Evolutionary conservation across 805 yeast species (phyloP).

Genomic region (Candida tammaniensis): DNA sequence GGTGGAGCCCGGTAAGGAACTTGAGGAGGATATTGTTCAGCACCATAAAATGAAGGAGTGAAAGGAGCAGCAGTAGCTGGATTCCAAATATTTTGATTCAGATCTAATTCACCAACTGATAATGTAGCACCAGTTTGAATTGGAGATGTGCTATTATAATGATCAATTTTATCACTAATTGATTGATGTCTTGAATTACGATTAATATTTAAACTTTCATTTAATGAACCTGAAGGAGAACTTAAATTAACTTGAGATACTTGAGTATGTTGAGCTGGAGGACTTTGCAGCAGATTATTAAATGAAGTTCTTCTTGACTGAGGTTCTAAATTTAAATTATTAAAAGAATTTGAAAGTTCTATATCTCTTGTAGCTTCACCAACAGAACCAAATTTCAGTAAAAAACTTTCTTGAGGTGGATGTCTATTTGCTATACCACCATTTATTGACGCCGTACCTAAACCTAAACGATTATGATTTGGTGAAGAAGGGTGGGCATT

Average conservation of each 20-base stretch:
- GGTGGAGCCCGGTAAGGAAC: slow-evolving; percentile 22
- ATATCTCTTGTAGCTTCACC: slow-evolving; percentile 70
- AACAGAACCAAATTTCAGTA: slow-evolving; percentile 61
- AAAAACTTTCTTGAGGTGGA: slow-evolving; percentile 48
- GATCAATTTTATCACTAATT: slow-evolving; percentile 62
- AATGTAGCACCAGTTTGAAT: slow-evolving; percentile 42
- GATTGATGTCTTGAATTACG: slow-evolving; percentile 47
- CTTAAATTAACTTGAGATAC: slow-evolving; percentile 11
- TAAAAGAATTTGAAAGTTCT: slow-evolving; percentile 47
- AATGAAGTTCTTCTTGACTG: slow-evolving; percentile 45
- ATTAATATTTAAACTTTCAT: slow-evolving; percentile 42
- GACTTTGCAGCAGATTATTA: slow-evolving; percentile 19
- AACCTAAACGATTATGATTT: slow-evolving; percentile 24
- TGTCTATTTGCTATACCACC: slow-evolving; percentile 51
- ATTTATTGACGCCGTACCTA: slow-evolving; percentile 62
- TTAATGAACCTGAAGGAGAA: slow-evolving; percentile 40
- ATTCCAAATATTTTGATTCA: slow-evolving; percentile 43
- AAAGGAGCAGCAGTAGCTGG: slow-evolving; percentile 63
- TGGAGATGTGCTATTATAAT: slow-evolving; percentile 46
- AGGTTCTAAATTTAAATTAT: slow-evolving; percentile 26
- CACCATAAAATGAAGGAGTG: slow-evolving; percentile 39
- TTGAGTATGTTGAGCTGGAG: background rate
- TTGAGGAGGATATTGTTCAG: slow-evolving; percentile 1
- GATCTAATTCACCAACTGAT: slow-evolving; percentile 15
- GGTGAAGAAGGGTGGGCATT: slow-evolving; percentile 16